Percentiles rank a stretch among this genome's conserved stretches.
Evolutionary conservation across 2,329 filamentous ascomycete genomes (phyloP).

Genomic region (Sporothrix protearum): DNA sequence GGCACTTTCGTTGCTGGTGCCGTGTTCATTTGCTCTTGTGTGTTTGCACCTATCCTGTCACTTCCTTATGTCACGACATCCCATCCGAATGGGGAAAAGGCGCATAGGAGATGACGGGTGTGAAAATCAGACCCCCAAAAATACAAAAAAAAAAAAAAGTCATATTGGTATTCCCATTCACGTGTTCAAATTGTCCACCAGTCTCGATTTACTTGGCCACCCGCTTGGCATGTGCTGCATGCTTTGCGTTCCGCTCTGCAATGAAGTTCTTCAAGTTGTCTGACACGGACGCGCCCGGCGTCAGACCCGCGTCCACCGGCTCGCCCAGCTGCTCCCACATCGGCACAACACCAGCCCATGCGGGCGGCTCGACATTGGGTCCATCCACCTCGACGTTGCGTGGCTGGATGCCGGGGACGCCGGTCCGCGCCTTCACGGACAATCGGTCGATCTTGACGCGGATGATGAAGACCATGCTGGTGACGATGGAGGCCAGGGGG

Average conservation of each 20-base stretch:
- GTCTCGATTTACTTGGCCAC: slow-evolving; percentile 13
- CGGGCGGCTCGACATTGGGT: slow-evolving; percentile 17
- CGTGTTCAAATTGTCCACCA: not conserved
- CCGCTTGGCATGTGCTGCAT: slow-evolving; percentile 16
- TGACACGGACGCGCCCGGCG: slow-evolving; percentile 20
- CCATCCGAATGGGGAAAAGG: not conserved
- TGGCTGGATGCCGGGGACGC: slow-evolving; percentile 26
- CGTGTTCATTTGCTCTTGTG: too few relatives aligned
- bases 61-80: not conserved
- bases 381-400: slow-evolving; percentile 25
- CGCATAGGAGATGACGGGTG: not conserved
- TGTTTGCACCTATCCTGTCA: too few relatives aligned
- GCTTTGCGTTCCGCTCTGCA: slow-evolving; percentile 19
- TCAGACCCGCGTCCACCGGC: slow-evolving; percentile 26
- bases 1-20: too few relatives aligned
- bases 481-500: slow-evolving; percentile 26
- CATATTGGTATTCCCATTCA: not conserved
- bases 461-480: slow-evolving; percentile 26
- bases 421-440: slow-evolving; percentile 26
- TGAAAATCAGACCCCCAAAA: not conserved
- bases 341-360: slow-evolving; percentile 27
- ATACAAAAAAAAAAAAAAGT: not conserved
- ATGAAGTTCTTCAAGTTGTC: slow-evolving; percentile 21
- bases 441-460: slow-evolving; percentile 25
- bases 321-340: slow-evolving; percentile 28